phyloP scores from a whole-genome alignment of 2,329 filamentous ascomycete genomes.

The Arthrobotrys pseudoclavata region DNA sequence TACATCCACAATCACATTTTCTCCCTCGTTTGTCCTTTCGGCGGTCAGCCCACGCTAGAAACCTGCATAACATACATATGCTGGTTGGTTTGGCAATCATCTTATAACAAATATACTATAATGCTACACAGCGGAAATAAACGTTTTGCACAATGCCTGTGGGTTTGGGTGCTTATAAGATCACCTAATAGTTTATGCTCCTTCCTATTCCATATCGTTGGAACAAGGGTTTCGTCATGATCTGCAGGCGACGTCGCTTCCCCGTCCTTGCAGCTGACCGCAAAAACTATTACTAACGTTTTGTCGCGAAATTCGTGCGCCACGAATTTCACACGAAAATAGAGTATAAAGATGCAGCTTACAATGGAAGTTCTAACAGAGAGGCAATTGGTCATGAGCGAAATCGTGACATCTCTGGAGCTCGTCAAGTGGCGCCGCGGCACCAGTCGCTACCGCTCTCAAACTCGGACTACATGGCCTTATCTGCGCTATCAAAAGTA shows the following conservation, averaged over 20 bases:
- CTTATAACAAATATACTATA: slow-evolving; percentile 41
- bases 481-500: slow-evolving; percentile 85
- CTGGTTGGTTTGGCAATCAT: slow-evolving; percentile 23
- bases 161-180: slow-evolving; percentile 50
- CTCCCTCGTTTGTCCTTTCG: neutral
- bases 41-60: slow-evolving; percentile 4
- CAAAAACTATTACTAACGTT: slow-evolving; percentile 40
- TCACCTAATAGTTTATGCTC: slow-evolving; percentile 48
- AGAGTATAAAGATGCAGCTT: slow-evolving; percentile 42
- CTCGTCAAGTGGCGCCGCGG: slow-evolving; percentile 64
- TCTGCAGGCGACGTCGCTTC: slow-evolving; percentile 36
- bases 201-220: slow-evolving; percentile 58
- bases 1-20: neutral
- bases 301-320: slow-evolving; percentile 34
- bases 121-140: slow-evolving; percentile 3
- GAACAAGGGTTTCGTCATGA: slow-evolving; percentile 55
- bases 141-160: slow-evolving; percentile 20
- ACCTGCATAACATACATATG: slow-evolving; percentile 25
- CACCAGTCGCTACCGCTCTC: slow-evolving; percentile 48
- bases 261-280: slow-evolving; percentile 44
- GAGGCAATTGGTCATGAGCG: slow-evolving; percentile 61
- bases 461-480: slow-evolving; percentile 77
- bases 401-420: slow-evolving; percentile 68
- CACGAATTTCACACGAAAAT: slow-evolving; percentile 16
- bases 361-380: slow-evolving; percentile 41